Percentiles rank a stretch among this genome's conserved stretches.
These are phyloP conservation scores for Talaromyces rugulosus DNA, from an alignment of 2,329 filamentous ascomycete genomes.

Conservation along the genomic window DNA sequence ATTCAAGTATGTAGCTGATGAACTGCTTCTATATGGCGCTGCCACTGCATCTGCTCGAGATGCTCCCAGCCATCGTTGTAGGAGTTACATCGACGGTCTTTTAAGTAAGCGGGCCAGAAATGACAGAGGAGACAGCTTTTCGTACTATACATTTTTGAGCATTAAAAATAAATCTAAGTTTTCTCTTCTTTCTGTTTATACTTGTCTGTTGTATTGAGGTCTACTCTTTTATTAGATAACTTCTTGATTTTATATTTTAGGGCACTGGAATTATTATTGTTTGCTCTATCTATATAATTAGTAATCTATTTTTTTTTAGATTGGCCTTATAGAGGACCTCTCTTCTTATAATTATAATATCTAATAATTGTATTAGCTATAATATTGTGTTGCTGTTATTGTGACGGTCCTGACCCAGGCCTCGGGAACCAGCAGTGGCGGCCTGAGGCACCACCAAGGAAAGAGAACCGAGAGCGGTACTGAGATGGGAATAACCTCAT, in stretches of 20 bases:
- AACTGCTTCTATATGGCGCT: not conserved
- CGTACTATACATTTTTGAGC: not conserved
- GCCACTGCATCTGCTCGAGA: conserved; percentile 3
- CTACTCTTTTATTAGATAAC: not conserved
- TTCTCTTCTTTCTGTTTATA: not conserved
- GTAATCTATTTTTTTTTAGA: conserved; percentile 9
- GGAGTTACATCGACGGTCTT: conserved; percentile 6
- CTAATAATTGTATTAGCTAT: not conserved
- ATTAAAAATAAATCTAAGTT: conserved; percentile 5
- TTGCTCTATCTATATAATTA: not conserved
- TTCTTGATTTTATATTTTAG: too few species aligned
- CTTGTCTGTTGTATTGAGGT: too few species aligned
- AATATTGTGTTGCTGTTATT: not conserved
- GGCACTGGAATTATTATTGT: too few species aligned
- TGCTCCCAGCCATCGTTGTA: not conserved
- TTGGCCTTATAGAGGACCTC: conserved; percentile 16
- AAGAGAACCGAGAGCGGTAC: too few species aligned
- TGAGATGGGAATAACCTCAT: too few species aligned
- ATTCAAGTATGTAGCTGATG: not conserved
- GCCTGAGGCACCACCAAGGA: too few species aligned
- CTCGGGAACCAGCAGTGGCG: too few species aligned
- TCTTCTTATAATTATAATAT: conserved; percentile 14
- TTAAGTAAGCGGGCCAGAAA: conserved; percentile 2
- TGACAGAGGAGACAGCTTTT: conserved; percentile 5
- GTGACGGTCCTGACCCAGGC: too few species aligned